phyloP scores from a whole-genome alignment of 768 basidiomycete genomes.

The Tricholoma saponaceum region DNA sequence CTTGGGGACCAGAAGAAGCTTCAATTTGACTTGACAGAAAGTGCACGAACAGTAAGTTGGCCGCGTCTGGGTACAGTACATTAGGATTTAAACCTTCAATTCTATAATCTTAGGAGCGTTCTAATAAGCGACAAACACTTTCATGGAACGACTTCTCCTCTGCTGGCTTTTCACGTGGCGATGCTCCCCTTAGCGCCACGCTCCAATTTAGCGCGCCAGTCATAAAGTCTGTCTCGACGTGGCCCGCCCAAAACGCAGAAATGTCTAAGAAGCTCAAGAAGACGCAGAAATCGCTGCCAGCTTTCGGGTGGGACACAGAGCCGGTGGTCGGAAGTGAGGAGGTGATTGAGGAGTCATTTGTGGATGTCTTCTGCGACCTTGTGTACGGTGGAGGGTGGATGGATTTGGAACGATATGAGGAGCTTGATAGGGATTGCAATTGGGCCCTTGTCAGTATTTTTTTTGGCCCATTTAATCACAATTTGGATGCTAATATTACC shows the following conservation, averaged over 20 bases:
- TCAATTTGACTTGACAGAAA: constrained; percentile 90
- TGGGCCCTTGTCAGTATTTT: constrained; percentile 79
- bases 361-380: constrained; percentile 83
- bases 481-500: constrained; percentile 1
- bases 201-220: constrained; percentile 70
- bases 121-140: constrained; percentile 77
- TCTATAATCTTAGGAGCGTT: constrained; percentile 41
- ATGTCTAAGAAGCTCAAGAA: constrained; percentile 80
- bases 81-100: background rate
- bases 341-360: constrained; percentile 85
- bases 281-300: constrained; percentile 71
- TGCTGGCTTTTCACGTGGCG: constrained; percentile 76
- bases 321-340: constrained; percentile 76
- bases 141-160: constrained; percentile 89
- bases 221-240: constrained; percentile 50
- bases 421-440: constrained; percentile 80
- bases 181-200: constrained; percentile 72
- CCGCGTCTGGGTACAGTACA: background rate
- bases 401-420: constrained; percentile 70
- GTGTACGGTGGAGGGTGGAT: constrained; percentile 83
- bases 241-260: constrained; percentile 73
- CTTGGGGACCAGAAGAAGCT: constrained; percentile 65
- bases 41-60: constrained; percentile 57
- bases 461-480: background rate
- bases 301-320: constrained; percentile 92